These are phyloP conservation scores for Diophrys sp. DNA, from an alignment of 73 alveolate species.

Conservation along the genomic window DNA sequence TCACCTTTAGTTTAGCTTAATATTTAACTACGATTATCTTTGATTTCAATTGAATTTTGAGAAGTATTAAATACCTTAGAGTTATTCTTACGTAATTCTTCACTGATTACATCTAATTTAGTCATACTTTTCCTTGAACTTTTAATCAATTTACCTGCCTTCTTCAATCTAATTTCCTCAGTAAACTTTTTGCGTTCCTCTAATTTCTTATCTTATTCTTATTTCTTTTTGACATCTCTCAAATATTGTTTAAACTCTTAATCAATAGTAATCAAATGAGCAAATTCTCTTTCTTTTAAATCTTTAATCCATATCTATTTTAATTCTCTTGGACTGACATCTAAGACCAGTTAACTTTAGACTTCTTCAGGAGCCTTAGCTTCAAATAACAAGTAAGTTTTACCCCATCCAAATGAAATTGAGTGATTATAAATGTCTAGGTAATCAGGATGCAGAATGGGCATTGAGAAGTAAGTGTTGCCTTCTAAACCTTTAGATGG, in stretches of 20 bases:
- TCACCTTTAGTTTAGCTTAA: too few relatives aligned
- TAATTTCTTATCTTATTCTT: not conserved
- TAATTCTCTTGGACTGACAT: not conserved
- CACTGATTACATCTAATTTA: not conserved
- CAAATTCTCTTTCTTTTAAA: not conserved
- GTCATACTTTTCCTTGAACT: not conserved
- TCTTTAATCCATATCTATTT: not conserved
- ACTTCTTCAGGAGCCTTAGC: not conserved
- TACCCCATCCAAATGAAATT: not conserved
- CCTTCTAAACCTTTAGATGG: not conserved
- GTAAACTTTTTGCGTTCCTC: not conserved
- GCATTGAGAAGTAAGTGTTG: not conserved
- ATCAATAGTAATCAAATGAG: not conserved
- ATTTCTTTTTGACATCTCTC: not conserved
- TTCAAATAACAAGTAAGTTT: not conserved
- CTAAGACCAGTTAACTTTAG: not conserved
- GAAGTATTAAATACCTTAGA: too few relatives aligned
- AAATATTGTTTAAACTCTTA: not conserved
- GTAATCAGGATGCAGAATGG: not conserved
- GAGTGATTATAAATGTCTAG: not conserved
- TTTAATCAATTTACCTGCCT: not conserved
- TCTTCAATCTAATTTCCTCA: not conserved
- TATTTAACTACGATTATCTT: too few relatives aligned
- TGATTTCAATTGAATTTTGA: too few relatives aligned
- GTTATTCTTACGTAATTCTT: too few relatives aligned